Evolutionary conservation across 1,284 basidiomycete genomes (phyloP).

Genomic region (Boletus semigastroideus): DNA sequence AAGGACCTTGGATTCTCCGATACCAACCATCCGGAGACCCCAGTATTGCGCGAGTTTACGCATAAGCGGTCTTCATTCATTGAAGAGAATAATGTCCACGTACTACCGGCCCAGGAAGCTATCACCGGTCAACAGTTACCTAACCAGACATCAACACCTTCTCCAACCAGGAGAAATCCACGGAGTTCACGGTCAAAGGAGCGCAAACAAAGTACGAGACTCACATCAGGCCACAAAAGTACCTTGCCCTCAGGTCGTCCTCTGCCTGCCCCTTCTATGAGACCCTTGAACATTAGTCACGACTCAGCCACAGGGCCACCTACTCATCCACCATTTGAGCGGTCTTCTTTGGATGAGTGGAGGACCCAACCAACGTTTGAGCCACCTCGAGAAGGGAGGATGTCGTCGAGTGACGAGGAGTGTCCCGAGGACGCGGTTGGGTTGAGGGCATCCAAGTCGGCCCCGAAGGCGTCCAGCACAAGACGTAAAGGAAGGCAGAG

Average conservation of each 20-base stretch:
- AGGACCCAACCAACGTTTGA: conserved; percentile 10
- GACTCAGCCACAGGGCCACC: conserved; percentile 1
- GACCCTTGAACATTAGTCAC: conserved; percentile 13
- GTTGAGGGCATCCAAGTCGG: conserved; percentile 26
- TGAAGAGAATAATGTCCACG: conserved; percentile 47
- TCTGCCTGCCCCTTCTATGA: conserved; percentile 4
- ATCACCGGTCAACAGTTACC: conserved; percentile 42
- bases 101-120: conserved; percentile 48
- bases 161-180: conserved; percentile 28
- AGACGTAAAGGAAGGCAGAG: conserved; percentile 55
- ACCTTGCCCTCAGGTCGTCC: conserved; percentile 17
- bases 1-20: conserved; percentile 21
- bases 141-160: conserved; percentile 22
- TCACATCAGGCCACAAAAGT: conserved; percentile 10
- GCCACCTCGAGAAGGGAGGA: conserved; percentile 24
- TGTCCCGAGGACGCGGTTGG: conserved; percentile 55
- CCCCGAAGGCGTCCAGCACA: conserved; percentile 22
- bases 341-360: conserved; percentile 21
- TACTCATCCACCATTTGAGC: conserved; percentile 13
- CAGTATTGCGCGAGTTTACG: conserved; percentile 63
- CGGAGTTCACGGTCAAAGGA: conserved; percentile 29
- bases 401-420: conserved; percentile 57
- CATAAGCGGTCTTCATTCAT: conserved; percentile 69
- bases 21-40: conserved; percentile 29
- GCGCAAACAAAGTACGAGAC: conserved; percentile 16